phyloP scores from a whole-genome alignment of 2,329 filamentous ascomycete species.

The Amesomyces nigricolor region DNA sequence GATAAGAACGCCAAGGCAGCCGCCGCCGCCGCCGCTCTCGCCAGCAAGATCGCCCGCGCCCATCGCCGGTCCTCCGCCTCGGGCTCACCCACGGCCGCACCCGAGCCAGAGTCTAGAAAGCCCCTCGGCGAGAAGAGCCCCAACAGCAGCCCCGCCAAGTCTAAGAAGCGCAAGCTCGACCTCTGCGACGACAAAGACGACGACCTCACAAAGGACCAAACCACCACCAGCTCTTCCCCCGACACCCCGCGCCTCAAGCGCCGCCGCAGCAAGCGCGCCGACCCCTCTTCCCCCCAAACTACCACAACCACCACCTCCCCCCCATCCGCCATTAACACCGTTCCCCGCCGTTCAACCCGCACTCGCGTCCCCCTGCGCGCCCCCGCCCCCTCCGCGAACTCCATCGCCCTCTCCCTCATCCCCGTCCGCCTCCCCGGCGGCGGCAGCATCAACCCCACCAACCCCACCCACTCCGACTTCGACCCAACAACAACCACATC shows the following conservation, averaged over 20 bases:
- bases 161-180: slow-evolving; percentile 35
- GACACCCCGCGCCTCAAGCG: slow-evolving; percentile 27
- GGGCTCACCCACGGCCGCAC: slow-evolving; percentile 29
- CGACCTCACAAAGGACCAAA: slow-evolving; percentile 20
- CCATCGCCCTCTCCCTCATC: slow-evolving; percentile 29
- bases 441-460: too few relatives aligned
- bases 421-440: slow-evolving; percentile 28
- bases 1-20: slow-evolving; percentile 33
- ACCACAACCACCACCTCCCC: not conserved
- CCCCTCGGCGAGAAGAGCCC: slow-evolving; percentile 33
- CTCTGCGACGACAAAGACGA: slow-evolving; percentile 22
- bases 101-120: slow-evolving; percentile 21
- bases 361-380: slow-evolving; percentile 24
- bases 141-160: slow-evolving; percentile 36
- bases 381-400: slow-evolving; percentile 27
- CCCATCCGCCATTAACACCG: not conserved
- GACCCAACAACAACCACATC: slow-evolving; percentile 3
- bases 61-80: slow-evolving; percentile 28
- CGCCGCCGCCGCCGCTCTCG: slow-evolving; percentile 22
- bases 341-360: slow-evolving; percentile 27
- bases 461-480: too few relatives aligned
- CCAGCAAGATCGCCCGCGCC: slow-evolving; percentile 21
- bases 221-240: not conserved
- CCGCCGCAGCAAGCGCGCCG: slow-evolving; percentile 29
- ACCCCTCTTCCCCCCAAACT: slow-evolving; percentile 24